Conservation (phyloP, 768 basidiomycete species). For the Clathrus columnatus region DNA sequence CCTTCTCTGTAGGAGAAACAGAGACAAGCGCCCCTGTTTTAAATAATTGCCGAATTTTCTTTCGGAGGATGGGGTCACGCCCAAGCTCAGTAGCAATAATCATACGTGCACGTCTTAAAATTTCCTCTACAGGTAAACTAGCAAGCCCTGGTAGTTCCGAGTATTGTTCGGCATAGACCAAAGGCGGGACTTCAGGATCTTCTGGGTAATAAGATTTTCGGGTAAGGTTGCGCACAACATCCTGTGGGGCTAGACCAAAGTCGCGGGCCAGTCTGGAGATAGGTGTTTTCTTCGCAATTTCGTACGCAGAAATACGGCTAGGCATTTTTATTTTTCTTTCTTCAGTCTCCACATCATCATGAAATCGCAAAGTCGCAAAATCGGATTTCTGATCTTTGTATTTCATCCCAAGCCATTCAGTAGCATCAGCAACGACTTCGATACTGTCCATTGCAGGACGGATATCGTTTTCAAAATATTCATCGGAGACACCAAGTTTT, state of each 20-base stretch:
- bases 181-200: slow-evolving; percentile 74
- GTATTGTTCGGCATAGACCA: slow-evolving; percentile 80
- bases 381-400: slow-evolving; percentile 68
- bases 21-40: slow-evolving; percentile 66
- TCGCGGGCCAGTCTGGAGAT: slow-evolving; percentile 76
- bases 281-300: slow-evolving; percentile 71
- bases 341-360: slow-evolving; percentile 48
- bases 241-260: slow-evolving; percentile 74
- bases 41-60: slow-evolving; percentile 68
- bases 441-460: slow-evolving; percentile 63
- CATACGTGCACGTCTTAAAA: slow-evolving; percentile 67
- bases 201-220: slow-evolving; percentile 49
- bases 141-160: slow-evolving; percentile 57
- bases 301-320: slow-evolving; percentile 76
- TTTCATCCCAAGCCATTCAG: slow-evolving; percentile 84
- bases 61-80: slow-evolving; percentile 83
- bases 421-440: slow-evolving; percentile 84
- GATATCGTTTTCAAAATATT: slow-evolving; percentile 69
- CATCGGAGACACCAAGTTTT: slow-evolving; percentile 59
- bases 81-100: slow-evolving; percentile 86
- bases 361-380: slow-evolving; percentile 52
- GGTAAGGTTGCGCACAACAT: slow-evolving; percentile 76
- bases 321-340: slow-evolving; percentile 69
- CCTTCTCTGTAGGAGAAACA: slow-evolving; percentile 82
- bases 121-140: slow-evolving; percentile 52